Percentiles rank a stretch among this genome's conserved stretches.
Conservation (phyloP, 2,329 filamentous ascomycete genomes). For the Cercospora beticola region DNA sequence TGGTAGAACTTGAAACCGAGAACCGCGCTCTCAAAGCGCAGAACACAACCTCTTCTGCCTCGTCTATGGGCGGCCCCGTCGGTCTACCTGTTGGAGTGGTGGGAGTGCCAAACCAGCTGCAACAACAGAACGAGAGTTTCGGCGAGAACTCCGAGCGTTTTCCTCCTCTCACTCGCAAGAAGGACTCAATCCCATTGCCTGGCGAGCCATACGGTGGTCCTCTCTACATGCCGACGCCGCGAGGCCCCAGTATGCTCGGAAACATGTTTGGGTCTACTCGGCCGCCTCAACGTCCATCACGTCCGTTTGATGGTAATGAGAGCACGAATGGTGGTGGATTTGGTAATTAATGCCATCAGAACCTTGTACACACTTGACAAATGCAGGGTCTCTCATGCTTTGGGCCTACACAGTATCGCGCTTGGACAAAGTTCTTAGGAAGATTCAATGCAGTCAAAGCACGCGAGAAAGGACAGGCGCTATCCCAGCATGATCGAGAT, state of each 20-base stretch:
- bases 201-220: constrained; percentile 11
- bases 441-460: background rate
- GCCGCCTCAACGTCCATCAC: background rate
- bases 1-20: background rate
- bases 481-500: background rate
- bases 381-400: background rate
- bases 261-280: background rate
- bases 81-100: background rate
- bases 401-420: background rate
- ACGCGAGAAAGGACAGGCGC: background rate
- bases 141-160: background rate
- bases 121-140: background rate
- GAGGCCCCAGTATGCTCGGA: background rate
- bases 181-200: constrained; percentile 2
- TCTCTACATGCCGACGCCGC: background rate
- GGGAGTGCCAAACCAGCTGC: background rate
- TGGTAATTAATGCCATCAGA: background rate
- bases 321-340: background rate
- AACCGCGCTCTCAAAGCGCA: background rate
- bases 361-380: background rate
- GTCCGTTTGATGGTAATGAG: background rate
- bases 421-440: background rate
- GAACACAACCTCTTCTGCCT: background rate
- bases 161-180: background rate
- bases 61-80: background rate